Evolutionary conservation across 345 rosid genomes (phyloP).

Genomic region (Arabidopsis arenosa): DNA sequence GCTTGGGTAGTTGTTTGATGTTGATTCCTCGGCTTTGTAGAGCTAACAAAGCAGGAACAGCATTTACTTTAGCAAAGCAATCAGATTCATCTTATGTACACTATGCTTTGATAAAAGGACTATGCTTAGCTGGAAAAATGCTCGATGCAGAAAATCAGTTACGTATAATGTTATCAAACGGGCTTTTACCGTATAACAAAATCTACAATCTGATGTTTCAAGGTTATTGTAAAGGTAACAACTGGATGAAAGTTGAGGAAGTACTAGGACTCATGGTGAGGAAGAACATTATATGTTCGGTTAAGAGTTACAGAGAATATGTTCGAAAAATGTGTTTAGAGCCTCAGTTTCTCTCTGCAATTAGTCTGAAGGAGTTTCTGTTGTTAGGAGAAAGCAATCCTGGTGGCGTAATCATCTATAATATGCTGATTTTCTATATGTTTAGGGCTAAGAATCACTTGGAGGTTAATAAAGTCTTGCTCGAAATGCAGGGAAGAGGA

Average conservation of each 20-base stretch:
- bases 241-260: slow-evolving; percentile 52
- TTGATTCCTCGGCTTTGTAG: slow-evolving; percentile 61
- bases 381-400: slow-evolving; percentile 50
- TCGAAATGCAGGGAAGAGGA: slow-evolving; percentile 55
- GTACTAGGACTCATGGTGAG: slow-evolving; percentile 56
- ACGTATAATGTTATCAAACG: slow-evolving; percentile 48
- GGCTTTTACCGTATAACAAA: slow-evolving; percentile 45
- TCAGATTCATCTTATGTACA: slow-evolving; percentile 41
- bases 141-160: slow-evolving; percentile 55
- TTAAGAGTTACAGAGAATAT: slow-evolving; percentile 56
- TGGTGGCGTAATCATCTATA: slow-evolving; percentile 48
- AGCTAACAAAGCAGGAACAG: slow-evolving; percentile 48
- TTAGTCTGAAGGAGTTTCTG: slow-evolving; percentile 60
- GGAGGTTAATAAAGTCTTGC: slow-evolving; percentile 50
- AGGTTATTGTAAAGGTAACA: slow-evolving; percentile 56
- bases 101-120: slow-evolving; percentile 58
- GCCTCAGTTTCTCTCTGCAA: slow-evolving; percentile 48
- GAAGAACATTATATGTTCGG: slow-evolving; percentile 50
- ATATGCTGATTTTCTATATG: slow-evolving; percentile 64
- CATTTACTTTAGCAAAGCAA: slow-evolving; percentile 48
- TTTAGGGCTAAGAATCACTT: slow-evolving; percentile 48
- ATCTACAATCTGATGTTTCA: slow-evolving; percentile 51
- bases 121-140: slow-evolving; percentile 57
- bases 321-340: slow-evolving; percentile 58
- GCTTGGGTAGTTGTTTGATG: slow-evolving; percentile 48